These are phyloP conservation scores for Thermoascus crustaceus DNA, from an alignment of 2,329 filamentous ascomycete genomes.

Conservation along the genomic window DNA sequence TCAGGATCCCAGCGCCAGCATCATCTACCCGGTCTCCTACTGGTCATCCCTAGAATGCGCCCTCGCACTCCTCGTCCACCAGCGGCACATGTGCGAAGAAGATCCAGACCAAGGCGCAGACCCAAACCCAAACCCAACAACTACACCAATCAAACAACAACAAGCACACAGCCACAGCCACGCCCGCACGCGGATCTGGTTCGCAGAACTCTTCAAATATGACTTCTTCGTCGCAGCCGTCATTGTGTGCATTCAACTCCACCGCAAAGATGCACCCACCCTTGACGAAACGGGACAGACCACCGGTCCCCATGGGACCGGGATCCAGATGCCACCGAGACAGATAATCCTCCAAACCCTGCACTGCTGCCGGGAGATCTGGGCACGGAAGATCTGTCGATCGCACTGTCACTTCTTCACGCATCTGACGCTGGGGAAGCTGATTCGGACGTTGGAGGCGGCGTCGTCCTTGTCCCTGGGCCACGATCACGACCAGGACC, in stretches of 20 bases:
- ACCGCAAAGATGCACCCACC: constrained; percentile 8
- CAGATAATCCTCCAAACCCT: constrained; percentile 13
- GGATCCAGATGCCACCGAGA: constrained; percentile 9
- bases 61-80: constrained; percentile 21
- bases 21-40: constrained; percentile 20
- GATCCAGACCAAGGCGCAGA: too few relatives aligned
- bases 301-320: too few relatives aligned
- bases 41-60: constrained; percentile 25
- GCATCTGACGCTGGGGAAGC: constrained; percentile 7
- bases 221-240: constrained; percentile 14
- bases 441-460: constrained; percentile 4
- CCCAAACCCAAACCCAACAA: too few relatives aligned
- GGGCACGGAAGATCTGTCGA: constrained; percentile 38
- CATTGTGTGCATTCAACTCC: constrained; percentile 11
- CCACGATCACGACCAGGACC: too few relatives aligned
- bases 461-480: too few relatives aligned
- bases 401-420: constrained; percentile 9
- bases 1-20: constrained; percentile 12
- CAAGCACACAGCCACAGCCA: too few relatives aligned
- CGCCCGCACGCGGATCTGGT: constrained; percentile 8
- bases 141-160: too few relatives aligned
- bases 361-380: constrained; percentile 27
- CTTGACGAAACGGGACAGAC: constrained; percentile 4
- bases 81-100: constrained; percentile 18
- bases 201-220: constrained; percentile 13